phyloP scores from a whole-genome alignment of 768 basidiomycete species.

The Holtermannia corniformis region DNA sequence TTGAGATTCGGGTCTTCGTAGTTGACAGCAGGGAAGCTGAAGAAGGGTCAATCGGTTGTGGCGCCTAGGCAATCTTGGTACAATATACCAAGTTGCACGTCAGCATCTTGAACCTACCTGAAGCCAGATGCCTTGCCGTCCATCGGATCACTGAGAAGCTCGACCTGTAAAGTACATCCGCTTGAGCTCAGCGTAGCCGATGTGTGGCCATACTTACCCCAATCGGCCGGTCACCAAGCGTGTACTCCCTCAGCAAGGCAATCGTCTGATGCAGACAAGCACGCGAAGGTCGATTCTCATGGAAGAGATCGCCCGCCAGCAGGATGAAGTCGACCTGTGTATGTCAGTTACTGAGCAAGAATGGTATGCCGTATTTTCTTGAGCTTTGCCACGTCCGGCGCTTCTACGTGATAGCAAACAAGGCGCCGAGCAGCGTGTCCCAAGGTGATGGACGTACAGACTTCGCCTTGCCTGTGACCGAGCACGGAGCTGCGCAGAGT shows the following conservation, averaged over 20 bases:
- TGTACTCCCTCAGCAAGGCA: conserved; percentile 81
- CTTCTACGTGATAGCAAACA: too few relatives aligned
- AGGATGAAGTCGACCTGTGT: conserved; percentile 96
- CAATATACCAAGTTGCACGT: too few relatives aligned
- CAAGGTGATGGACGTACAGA: too few relatives aligned
- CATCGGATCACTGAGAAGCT: conserved; percentile 82
- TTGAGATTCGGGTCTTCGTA: conserved; percentile 96
- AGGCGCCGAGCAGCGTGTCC: too few relatives aligned
- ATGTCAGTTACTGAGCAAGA: too few relatives aligned
- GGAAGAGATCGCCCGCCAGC: conserved; percentile 91
- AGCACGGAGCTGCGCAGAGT: too few relatives aligned
- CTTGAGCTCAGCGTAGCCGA: conserved; percentile 2
- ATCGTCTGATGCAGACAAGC: conserved; percentile 82
- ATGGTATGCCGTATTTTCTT: too few relatives aligned
- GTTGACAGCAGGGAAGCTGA: conserved; percentile 88
- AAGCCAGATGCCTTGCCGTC: conserved; percentile 79
- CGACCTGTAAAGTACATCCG: too few relatives aligned
- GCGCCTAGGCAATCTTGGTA: too few relatives aligned
- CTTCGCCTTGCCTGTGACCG: too few relatives aligned
- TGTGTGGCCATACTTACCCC: conserved; percentile 31
- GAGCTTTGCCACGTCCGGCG: too few relatives aligned
- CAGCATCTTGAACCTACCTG: conserved; percentile 61
- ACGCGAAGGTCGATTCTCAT: conserved; percentile 90
- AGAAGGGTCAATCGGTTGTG: not conserved
- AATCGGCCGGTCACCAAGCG: conserved; percentile 78